phyloP scores from a whole-genome alignment of 2,329 filamentous ascomycete genomes.

The Erysiphe pulchra region DNA sequence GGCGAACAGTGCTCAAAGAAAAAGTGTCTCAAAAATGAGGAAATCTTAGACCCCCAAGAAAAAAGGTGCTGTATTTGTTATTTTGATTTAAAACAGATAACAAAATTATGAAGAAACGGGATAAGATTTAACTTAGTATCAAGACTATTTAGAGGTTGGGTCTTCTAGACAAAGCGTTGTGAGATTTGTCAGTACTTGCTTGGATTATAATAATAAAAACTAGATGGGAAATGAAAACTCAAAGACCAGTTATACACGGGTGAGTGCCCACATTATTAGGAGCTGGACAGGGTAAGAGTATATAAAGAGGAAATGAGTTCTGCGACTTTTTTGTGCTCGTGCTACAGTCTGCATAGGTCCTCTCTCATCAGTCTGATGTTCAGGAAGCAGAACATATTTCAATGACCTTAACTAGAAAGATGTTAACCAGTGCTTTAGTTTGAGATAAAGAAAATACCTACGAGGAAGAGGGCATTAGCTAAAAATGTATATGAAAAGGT shows the following conservation, averaged over 20 bases:
- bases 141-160: neutral
- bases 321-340: constrained; percentile 59
- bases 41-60: too few relatives aligned
- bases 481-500: constrained; percentile 81
- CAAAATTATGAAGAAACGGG: neutral
- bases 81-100: neutral
- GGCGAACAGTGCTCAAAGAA: too few relatives aligned
- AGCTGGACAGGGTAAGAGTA: constrained; percentile 91
- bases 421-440: constrained; percentile 2
- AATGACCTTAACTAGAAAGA: constrained; percentile 54
- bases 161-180: neutral
- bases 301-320: constrained; percentile 77
- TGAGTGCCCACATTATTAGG: constrained; percentile 75
- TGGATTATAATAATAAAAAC: neutral
- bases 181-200: neutral
- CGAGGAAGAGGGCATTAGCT: constrained; percentile 86
- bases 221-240: neutral
- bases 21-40: too few relatives aligned
- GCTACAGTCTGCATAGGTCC: constrained; percentile 44
- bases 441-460: constrained; percentile 20
- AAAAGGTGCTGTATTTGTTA: neutral
- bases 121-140: neutral
- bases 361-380: constrained; percentile 39
- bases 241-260: constrained; percentile 2
- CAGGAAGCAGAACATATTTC: constrained; percentile 84